phyloP scores from a whole-genome alignment of 2,329 filamentous ascomycete species.

The Aureobasidium sp. region DNA sequence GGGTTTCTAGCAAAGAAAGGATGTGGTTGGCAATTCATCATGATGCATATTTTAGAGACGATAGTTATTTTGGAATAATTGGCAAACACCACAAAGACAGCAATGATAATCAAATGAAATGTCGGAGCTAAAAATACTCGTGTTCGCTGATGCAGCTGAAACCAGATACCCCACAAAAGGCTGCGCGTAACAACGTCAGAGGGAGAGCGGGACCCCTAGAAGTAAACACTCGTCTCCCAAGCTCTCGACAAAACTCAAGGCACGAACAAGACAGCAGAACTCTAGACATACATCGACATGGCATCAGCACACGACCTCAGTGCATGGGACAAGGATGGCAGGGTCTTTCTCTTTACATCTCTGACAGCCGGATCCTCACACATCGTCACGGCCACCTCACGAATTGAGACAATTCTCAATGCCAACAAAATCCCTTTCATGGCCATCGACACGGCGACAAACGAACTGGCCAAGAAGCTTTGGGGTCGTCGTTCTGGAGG shows the following conservation, averaged over 20 bases:
- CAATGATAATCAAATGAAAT: neutral
- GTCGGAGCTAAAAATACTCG: neutral
- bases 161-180: slow-evolving; percentile 7
- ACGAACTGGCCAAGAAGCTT: slow-evolving; percentile 79
- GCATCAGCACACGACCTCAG: slow-evolving; percentile 29
- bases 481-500: slow-evolving; percentile 81
- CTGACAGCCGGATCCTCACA: slow-evolving; percentile 92
- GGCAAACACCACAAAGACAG: neutral
- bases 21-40: neutral
- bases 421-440: slow-evolving; percentile 93
- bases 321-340: slow-evolving; percentile 40
- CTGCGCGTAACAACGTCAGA: slow-evolving; percentile 11
- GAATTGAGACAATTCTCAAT: slow-evolving; percentile 91
- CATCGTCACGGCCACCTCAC: slow-evolving; percentile 91
- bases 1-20: neutral
- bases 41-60: neutral
- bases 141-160: neutral
- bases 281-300: neutral
- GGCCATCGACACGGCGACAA: slow-evolving; percentile 82
- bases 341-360: slow-evolving; percentile 90
- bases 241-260: neutral
- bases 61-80: neutral
- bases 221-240: neutral
- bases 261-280: neutral
- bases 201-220: neutral